Conservation (phyloP, 2,329 filamentous ascomycete species). For the Colletotrichum higginsianum region DNA sequence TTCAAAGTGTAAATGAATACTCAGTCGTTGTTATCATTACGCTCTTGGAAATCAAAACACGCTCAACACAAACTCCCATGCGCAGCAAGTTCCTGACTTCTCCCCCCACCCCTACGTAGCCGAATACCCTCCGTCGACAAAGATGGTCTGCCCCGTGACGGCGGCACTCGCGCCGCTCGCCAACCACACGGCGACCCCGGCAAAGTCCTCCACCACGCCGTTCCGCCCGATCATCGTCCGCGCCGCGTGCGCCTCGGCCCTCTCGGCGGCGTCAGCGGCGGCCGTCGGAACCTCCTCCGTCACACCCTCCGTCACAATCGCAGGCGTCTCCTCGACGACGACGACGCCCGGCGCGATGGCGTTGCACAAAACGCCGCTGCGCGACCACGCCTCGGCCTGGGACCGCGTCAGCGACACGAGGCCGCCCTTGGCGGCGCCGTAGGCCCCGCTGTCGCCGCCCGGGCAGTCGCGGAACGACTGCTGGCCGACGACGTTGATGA, state of each 20-base stretch:
- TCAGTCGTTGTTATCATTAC: too few species aligned
- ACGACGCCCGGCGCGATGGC: conserved; percentile 52
- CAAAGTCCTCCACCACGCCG: conserved; percentile 51
- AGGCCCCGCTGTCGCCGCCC: conserved; percentile 52
- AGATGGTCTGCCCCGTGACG: conserved; percentile 53
- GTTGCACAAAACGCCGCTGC: conserved; percentile 51
- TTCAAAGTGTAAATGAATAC: too few species aligned
- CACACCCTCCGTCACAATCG: conserved; percentile 27
- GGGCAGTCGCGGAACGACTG: conserved; percentile 49
- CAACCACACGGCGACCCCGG: conserved; percentile 49
- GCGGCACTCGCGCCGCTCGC: conserved; percentile 51
- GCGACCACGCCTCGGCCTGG: conserved; percentile 55
- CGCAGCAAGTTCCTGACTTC: not conserved
- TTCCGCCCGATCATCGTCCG: conserved; percentile 52
- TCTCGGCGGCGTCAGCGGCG: conserved; percentile 43
- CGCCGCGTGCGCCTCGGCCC: conserved; percentile 46
- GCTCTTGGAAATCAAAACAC: not conserved
- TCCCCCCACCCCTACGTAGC: conserved; percentile 42
- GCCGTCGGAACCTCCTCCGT: conserved; percentile 42
- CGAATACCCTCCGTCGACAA: conserved; percentile 54
- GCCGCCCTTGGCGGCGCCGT: conserved; percentile 52
- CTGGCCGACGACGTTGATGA: conserved; percentile 53
- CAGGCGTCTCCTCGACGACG: conserved; percentile 43
- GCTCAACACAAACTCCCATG: not conserved
- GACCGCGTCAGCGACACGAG: conserved; percentile 51